A percentile compares a stretch with the other conserved stretches of the same genome.
Evolutionary conservation across 2,329 filamentous ascomycete species (phyloP).

Genomic region (Leptographium galeiforme): DNA sequence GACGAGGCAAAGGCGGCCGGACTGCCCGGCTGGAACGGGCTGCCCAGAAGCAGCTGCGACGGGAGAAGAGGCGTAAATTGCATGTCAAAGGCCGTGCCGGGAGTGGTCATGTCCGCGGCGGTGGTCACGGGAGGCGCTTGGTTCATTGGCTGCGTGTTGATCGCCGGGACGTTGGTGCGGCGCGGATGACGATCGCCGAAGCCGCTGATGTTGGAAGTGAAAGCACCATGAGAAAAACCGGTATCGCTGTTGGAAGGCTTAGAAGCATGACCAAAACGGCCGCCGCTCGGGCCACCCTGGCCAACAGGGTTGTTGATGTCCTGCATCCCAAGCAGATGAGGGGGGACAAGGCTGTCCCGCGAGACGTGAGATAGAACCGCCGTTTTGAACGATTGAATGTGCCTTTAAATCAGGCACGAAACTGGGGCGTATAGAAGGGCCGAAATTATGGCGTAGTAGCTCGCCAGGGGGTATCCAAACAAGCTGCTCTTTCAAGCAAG

Average conservation of each 20-base stretch:
- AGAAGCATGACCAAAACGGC: conserved; percentile 59
- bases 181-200: conserved; percentile 81
- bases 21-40: conserved; percentile 90
- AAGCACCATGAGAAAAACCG: conserved; percentile 86
- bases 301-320: conserved; percentile 53
- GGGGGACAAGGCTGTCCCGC: conserved; percentile 77
- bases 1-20: conserved; percentile 81
- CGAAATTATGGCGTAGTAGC: conserved; percentile 9
- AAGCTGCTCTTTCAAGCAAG: background rate
- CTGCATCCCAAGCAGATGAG: conserved; percentile 86
- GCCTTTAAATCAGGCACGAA: conserved; percentile 37
- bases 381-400: conserved; percentile 59
- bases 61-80: conserved; percentile 94
- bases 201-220: conserved; percentile 71
- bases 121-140: conserved; percentile 27
- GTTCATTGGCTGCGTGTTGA: conserved; percentile 68
- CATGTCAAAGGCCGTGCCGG: conserved; percentile 89
- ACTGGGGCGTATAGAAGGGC: conserved; percentile 14
- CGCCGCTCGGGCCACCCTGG: conserved; percentile 42
- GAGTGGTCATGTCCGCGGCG: conserved; percentile 60
- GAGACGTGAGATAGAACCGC: conserved; percentile 63
- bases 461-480: background rate
- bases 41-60: conserved; percentile 86
- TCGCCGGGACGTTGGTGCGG: conserved; percentile 73
- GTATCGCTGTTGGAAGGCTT: conserved; percentile 77